These are phyloP conservation scores for Parastagonospora nodorum DNA, from an alignment of 2,329 filamentous ascomycete species.

Conservation along the genomic window DNA sequence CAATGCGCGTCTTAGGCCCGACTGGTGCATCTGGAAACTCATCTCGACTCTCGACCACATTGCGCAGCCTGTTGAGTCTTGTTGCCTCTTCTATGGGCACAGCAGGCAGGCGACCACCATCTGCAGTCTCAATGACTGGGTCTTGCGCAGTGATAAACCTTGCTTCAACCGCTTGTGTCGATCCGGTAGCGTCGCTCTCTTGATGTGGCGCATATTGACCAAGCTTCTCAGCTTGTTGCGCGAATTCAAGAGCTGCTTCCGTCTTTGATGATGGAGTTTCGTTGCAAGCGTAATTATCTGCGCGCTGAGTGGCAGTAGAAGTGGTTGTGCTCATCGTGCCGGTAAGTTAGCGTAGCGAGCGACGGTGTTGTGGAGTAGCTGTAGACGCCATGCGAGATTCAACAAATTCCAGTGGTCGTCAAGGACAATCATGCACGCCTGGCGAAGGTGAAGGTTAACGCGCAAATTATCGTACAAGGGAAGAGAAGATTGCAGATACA, in stretches of 20 bases:
- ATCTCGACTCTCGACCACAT: constrained; percentile 53
- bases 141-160: constrained; percentile 69
- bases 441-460: neutral
- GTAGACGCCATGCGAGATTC: neutral
- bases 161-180: constrained; percentile 65
- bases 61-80: constrained; percentile 68
- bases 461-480: neutral
- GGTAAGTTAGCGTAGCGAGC: constrained; percentile 19
- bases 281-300: constrained; percentile 22
- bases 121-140: constrained; percentile 70
- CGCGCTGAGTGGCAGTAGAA: constrained; percentile 23
- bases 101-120: constrained; percentile 69
- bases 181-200: constrained; percentile 49
- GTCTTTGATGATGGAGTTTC: constrained; percentile 35
- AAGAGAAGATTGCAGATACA: neutral
- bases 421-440: no score
- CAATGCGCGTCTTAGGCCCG: constrained; percentile 40
- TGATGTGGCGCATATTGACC: constrained; percentile 49
- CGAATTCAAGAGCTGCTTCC: constrained; percentile 59
- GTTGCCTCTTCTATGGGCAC: constrained; percentile 73
- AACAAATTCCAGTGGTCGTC: no score
- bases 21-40: constrained; percentile 35
- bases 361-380: constrained; percentile 26
- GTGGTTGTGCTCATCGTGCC: constrained; percentile 30
- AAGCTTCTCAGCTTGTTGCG: constrained; percentile 61